phyloP scores from a whole-genome alignment of 2,329 filamentous ascomycete species.

The Trichoderma koningiopsis region DNA sequence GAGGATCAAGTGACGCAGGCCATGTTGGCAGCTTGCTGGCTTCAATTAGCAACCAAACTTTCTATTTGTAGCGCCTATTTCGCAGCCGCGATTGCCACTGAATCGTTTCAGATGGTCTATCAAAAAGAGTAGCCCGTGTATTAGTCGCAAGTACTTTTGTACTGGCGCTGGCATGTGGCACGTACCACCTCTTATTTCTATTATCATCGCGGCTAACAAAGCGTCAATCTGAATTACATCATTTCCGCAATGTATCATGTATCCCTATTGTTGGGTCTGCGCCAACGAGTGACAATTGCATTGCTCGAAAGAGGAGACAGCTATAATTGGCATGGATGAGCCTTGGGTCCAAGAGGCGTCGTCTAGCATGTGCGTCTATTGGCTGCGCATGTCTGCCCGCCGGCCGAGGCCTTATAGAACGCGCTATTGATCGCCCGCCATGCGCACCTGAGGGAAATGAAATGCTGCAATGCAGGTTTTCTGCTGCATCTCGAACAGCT shows the following conservation, averaged over 20 bases:
- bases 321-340: not conserved
- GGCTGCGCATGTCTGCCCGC: slow-evolving; percentile 1
- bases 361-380: slow-evolving; percentile 15
- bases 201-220: slow-evolving; percentile 20
- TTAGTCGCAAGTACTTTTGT: not conserved
- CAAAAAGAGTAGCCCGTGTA: not conserved
- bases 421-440: slow-evolving; percentile 21
- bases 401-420: slow-evolving; percentile 22
- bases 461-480: slow-evolving; percentile 16
- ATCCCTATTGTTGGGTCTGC: slow-evolving; percentile 24
- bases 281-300: slow-evolving; percentile 20
- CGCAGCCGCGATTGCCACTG: slow-evolving; percentile 13
- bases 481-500: not conserved
- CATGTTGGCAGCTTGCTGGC: not conserved
- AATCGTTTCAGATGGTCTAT: slow-evolving; percentile 9
- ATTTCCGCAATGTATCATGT: slow-evolving; percentile 8
- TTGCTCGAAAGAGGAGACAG: not conserved
- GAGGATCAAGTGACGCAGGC: not conserved
- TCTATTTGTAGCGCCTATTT: not conserved
- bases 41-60: not conserved
- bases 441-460: slow-evolving; percentile 24
- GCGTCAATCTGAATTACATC: slow-evolving; percentile 25
- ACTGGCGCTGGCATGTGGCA: slow-evolving; percentile 18
- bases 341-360: slow-evolving; percentile 7
- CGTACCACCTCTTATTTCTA: slow-evolving; percentile 23